These are phyloP conservation scores for Mycena vulgaris DNA, from an alignment of 768 basidiomycete genomes.

Conservation along the genomic window DNA sequence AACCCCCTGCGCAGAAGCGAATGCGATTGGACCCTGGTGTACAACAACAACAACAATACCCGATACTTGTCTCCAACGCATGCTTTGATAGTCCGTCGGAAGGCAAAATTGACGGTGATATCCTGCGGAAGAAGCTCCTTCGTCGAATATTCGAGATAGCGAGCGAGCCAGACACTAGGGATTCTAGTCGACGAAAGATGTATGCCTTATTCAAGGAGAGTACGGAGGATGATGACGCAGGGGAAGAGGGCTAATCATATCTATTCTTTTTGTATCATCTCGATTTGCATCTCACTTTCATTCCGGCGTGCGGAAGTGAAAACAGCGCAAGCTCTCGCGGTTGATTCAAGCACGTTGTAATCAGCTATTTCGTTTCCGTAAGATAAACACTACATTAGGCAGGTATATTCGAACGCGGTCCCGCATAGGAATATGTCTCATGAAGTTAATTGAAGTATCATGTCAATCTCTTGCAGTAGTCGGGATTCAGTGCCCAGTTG, in stretches of 20 bases:
- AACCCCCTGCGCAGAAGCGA: conserved; percentile 63
- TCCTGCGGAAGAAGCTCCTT: conserved; percentile 71
- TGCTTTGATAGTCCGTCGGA: conserved; percentile 63
- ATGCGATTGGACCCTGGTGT: conserved; percentile 53
- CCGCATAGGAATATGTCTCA: too few relatives aligned
- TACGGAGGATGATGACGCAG: conserved; percentile 60
- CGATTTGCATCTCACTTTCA: too few relatives aligned
- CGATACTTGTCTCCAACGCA: conserved; percentile 67
- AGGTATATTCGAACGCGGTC: too few relatives aligned
- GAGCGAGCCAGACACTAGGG: conserved; percentile 79
- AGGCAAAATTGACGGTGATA: conserved; percentile 49
- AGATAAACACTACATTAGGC: too few relatives aligned
- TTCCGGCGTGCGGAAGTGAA: too few relatives aligned
- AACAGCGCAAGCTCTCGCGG: too few relatives aligned
- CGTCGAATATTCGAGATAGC: conserved; percentile 81
- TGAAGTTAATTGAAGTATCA: conserved; percentile 17
- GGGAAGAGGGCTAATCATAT: conserved; percentile 43
- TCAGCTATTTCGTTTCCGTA: too few relatives aligned
- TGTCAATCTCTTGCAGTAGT: conserved; percentile 41
- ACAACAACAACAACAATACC: conserved; percentile 53
- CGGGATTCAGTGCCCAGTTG: conserved; percentile 41
- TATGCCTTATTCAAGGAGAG: conserved; percentile 85
- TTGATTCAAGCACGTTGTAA: too few relatives aligned
- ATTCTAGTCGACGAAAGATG: conserved; percentile 86
- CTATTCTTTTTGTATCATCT: background rate